phyloP scores from a whole-genome alignment of 495 filamentous ascomycete species.

The Podospora didyma region DNA sequence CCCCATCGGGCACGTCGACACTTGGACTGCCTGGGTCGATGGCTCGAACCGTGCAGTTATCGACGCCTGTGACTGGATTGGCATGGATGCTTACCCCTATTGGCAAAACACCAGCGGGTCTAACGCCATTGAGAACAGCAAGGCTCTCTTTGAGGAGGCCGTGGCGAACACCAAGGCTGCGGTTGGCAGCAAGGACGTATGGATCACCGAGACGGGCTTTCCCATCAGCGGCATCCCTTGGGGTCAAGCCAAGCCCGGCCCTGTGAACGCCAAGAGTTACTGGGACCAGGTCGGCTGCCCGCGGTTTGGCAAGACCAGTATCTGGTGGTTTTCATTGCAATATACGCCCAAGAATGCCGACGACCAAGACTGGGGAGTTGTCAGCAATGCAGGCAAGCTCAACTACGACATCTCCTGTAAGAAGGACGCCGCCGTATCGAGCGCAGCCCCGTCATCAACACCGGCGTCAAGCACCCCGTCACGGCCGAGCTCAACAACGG shows the following conservation, averaged over 20 bases:
- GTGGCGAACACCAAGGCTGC: slow-evolving; percentile 53
- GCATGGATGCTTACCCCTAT: slow-evolving; percentile 72
- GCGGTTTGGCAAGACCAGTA: slow-evolving; percentile 62
- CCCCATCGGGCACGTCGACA: slow-evolving; percentile 83
- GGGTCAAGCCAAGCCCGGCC: slow-evolving; percentile 58
- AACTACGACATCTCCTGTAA: too few relatives aligned
- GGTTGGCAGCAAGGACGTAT: slow-evolving; percentile 65
- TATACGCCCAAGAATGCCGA: too few relatives aligned
- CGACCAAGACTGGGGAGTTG: too few relatives aligned
- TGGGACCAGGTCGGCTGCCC: slow-evolving; percentile 76
- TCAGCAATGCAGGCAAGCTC: too few relatives aligned
- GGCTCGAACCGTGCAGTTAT: slow-evolving; percentile 66
- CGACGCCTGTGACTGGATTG: slow-evolving; percentile 68
- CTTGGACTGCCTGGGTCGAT: slow-evolving; percentile 85
- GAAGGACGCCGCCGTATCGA: too few relatives aligned
- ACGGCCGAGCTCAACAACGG: too few relatives aligned
- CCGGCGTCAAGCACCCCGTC: too few relatives aligned
- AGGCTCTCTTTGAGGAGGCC: slow-evolving; percentile 59
- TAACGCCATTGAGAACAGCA: slow-evolving; percentile 63
- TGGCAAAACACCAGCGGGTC: slow-evolving; percentile 62
- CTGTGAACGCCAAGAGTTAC: slow-evolving; percentile 70
- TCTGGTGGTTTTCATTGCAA: slow-evolving; percentile 83
- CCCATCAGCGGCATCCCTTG: slow-evolving; percentile 63
- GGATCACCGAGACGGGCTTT: slow-evolving; percentile 91
- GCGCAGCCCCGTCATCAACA: too few relatives aligned